Conservation (phyloP, 2,329 filamentous ascomycete genomes). For the Ophiostoma sp. region DNA sequence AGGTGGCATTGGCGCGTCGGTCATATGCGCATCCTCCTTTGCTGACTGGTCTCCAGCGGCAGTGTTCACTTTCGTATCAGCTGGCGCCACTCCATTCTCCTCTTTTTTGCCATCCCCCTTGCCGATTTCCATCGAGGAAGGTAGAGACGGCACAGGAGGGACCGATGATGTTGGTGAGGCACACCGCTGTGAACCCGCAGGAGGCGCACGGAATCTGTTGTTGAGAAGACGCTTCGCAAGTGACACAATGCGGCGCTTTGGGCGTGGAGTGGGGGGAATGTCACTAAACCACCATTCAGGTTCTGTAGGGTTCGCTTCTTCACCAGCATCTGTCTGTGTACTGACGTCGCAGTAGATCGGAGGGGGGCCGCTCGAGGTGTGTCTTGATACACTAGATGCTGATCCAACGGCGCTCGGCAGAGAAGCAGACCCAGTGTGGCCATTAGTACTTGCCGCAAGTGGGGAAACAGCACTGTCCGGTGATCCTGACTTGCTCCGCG, state of each 20-base stretch:
- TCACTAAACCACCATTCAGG: constrained; percentile 43
- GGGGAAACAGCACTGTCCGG: constrained; percentile 43
- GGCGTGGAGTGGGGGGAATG: constrained; percentile 34
- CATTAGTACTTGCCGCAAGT: constrained; percentile 28
- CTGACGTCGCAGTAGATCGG: constrained; percentile 46
- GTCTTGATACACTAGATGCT: constrained; percentile 34
- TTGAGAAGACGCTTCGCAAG: constrained; percentile 50
- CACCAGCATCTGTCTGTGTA: constrained; percentile 52
- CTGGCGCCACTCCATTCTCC: no score
- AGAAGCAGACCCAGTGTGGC: constrained; percentile 7
- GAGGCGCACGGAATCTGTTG: constrained; percentile 41
- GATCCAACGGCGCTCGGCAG: constrained; percentile 33
- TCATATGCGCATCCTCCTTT: constrained; percentile 5
- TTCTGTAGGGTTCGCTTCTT: constrained; percentile 35
- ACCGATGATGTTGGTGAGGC: no score
- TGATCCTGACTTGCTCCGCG: constrained; percentile 49
- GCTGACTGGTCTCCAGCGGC: not conserved
- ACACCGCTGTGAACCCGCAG: constrained; percentile 30
- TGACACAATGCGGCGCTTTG: constrained; percentile 47
- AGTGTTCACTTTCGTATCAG: not conserved
- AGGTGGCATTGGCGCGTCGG: not conserved
- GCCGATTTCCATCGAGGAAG: not conserved
- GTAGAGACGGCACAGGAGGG: constrained; percentile 13
- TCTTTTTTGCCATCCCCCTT: not conserved
- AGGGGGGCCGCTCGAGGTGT: constrained; percentile 37